These are phyloP conservation scores for Fonsecaea multimorphosa DNA, from an alignment of 2,329 filamentous ascomycete species.

Conservation along the genomic window DNA sequence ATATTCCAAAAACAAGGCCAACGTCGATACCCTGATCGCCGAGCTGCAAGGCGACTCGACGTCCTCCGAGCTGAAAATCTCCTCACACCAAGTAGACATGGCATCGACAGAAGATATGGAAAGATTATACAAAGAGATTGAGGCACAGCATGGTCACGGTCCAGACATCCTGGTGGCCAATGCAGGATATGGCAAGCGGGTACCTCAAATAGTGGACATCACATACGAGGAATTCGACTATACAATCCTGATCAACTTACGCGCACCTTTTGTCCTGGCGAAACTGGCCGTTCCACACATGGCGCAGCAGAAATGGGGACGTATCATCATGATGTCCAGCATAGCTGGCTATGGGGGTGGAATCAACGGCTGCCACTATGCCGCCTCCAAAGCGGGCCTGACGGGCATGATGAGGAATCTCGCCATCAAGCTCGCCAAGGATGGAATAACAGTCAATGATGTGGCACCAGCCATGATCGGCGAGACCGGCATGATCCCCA, in stretches of 20 bases:
- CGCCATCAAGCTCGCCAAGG: constrained; percentile 63
- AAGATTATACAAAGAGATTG: constrained; percentile 62
- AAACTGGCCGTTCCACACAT: constrained; percentile 67
- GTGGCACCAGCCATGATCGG: constrained; percentile 74
- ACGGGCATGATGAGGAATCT: constrained; percentile 71
- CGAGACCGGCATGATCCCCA: constrained; percentile 67
- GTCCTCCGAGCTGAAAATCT: constrained; percentile 48
- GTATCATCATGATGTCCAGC: constrained; percentile 68
- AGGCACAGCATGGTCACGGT: constrained; percentile 58
- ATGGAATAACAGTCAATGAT: constrained; percentile 70
- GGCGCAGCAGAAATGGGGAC: constrained; percentile 65
- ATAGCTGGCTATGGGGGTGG: constrained; percentile 69
- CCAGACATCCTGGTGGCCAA: constrained; percentile 71
- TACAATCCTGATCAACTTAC: constrained; percentile 66
- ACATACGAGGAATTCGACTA: constrained; percentile 68
- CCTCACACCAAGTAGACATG: constrained; percentile 65
- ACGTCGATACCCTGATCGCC: constrained; percentile 54
- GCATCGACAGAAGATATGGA: constrained; percentile 60
- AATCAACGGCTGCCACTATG: constrained; percentile 64
- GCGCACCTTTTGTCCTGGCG: constrained; percentile 66
- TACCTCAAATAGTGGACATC: constrained; percentile 63
- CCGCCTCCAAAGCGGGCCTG: constrained; percentile 66
- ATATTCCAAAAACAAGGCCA: constrained; percentile 60
- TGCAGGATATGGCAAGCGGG: constrained; percentile 69
- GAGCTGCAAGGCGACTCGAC: constrained; percentile 44